These are phyloP conservation scores for Euryodendron excelsum DNA, from an alignment of 148 eudicot species.

Conservation along the genomic window DNA sequence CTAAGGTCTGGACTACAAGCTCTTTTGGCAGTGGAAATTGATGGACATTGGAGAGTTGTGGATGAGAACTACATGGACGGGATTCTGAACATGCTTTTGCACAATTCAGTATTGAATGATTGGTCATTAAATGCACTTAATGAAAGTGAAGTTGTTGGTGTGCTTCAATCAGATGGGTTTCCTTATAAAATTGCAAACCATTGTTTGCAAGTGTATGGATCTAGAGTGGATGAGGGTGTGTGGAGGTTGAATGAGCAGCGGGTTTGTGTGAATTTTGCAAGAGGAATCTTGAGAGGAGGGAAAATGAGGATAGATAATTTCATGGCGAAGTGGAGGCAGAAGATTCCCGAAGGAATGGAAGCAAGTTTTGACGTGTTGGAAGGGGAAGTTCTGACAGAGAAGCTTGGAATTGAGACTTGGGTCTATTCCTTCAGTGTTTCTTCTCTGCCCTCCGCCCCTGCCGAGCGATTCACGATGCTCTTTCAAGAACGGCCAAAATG, in stretches of 20 bases:
- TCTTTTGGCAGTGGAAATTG: conserved; percentile 70
- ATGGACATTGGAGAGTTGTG: conserved; percentile 78
- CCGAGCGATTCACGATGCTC: conserved; percentile 76
- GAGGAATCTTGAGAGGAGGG: conserved; percentile 52
- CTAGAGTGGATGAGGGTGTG: conserved; percentile 31
- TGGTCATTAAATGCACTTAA: conserved; percentile 64
- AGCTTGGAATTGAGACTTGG: conserved; percentile 73
- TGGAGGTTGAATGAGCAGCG: conserved; percentile 71
- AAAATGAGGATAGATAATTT: conserved; percentile 70
- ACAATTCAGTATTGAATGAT: conserved; percentile 62
- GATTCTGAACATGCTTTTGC: conserved; percentile 67
- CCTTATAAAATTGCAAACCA: conserved; percentile 55
- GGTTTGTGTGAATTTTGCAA: conserved; percentile 78
- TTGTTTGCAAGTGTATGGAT: conserved; percentile 62
- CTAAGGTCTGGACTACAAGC: conserved; percentile 56
- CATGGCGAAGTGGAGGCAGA: conserved; percentile 59
- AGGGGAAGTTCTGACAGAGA: conserved; percentile 81
- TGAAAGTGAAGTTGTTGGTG: conserved; percentile 55
- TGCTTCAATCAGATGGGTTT: conserved; percentile 66
- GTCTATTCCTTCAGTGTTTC: conserved; percentile 67
- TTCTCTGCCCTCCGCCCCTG: conserved; percentile 74
- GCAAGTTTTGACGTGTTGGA: conserved; percentile 71
- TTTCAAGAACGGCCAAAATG: conserved; percentile 75
- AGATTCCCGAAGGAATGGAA: conserved; percentile 68
- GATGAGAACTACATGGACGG: conserved; percentile 64